A percentile compares a stretch with the other conserved stretches of the same genome.
Conservation (phyloP, 495 filamentous ascomycete genomes). For the Bacidia gigantensis region DNA sequence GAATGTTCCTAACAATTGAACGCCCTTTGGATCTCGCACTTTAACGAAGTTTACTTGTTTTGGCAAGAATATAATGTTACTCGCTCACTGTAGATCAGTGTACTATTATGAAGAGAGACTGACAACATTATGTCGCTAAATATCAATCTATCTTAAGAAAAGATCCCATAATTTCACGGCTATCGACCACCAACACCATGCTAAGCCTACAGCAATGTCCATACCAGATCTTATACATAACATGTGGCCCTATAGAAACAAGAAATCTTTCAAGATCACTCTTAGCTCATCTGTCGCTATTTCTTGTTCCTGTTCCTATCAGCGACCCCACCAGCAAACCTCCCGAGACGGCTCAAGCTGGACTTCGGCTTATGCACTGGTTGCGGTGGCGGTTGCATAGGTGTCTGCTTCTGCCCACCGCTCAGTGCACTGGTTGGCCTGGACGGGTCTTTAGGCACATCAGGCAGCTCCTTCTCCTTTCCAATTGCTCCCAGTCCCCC, state of each 20-base stretch:
- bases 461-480: conserved; percentile 31
- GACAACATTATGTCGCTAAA: no score
- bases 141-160: no score
- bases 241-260: no score
- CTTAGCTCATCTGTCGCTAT: no score
- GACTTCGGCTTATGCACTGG: conserved; percentile 42
- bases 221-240: not conserved
- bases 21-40: no score
- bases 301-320: conserved; percentile 37
- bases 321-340: conserved; percentile 52
- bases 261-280: no score
- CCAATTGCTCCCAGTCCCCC: conserved; percentile 27
- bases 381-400: conserved; percentile 30
- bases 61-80: no score
- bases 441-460: conserved; percentile 24
- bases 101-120: no score
- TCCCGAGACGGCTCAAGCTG: conserved; percentile 55
- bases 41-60: no score
- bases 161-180: conserved; percentile 3
- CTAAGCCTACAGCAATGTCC: conserved; percentile 1
- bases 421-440: conserved; percentile 23
- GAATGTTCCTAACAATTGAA: no score
- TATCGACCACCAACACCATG: not conserved
- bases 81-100: no score
- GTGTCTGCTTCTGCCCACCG: conserved; percentile 30